These are phyloP conservation scores for Nicotiana rustica DNA, from an alignment of 305 asterid genomes.

Conservation along the genomic window DNA sequence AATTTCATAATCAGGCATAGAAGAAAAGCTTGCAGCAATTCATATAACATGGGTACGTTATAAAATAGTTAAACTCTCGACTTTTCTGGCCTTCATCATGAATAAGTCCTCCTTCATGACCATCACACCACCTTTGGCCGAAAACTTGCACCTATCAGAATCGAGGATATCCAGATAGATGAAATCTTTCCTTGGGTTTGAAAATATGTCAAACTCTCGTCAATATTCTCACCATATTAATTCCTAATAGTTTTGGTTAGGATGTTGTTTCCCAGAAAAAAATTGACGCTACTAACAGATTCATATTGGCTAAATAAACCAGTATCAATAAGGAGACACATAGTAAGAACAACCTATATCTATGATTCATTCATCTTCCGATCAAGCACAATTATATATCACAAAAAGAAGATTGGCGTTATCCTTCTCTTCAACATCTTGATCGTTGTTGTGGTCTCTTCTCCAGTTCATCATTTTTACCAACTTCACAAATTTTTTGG, in stretches of 20 bases:
- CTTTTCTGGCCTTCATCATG: neutral
- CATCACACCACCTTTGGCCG: neutral
- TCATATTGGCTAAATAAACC: neutral
- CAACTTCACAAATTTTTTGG: neutral
- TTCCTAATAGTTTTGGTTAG: neutral
- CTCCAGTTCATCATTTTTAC: neutral
- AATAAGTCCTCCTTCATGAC: neutral
- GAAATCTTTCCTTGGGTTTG: neutral
- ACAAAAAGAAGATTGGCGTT: neutral
- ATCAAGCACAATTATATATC: neutral
- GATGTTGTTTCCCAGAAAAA: neutral
- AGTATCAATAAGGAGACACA: neutral
- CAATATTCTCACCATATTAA: neutral
- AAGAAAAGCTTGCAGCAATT: neutral
- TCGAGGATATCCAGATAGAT: neutral
- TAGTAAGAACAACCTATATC: neutral
- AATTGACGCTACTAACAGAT: neutral
- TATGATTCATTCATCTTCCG: neutral
- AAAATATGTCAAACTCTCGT: neutral
- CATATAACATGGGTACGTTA: neutral
- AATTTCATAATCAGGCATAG: neutral
- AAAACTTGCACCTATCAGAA: neutral
- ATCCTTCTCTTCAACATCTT: neutral
- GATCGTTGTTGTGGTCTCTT: conserved; percentile 9
- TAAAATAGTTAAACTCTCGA: neutral